Conservation (phyloP, 2,329 filamentous ascomycete species). For the Dothideomycetes sp. region DNA sequence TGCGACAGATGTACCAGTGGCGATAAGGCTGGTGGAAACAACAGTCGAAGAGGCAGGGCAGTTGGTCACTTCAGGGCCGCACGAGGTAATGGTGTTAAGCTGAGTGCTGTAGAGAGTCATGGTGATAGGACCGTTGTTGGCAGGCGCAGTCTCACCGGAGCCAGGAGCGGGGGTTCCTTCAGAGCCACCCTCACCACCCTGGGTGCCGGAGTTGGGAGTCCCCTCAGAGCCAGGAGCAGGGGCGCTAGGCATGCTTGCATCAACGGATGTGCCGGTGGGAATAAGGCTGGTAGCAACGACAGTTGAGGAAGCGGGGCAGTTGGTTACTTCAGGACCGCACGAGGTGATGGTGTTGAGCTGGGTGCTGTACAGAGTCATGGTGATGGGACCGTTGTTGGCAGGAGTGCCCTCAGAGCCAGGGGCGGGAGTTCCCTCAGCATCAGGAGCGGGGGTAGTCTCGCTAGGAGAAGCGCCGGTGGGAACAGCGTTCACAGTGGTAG, state of each 20-base stretch:
- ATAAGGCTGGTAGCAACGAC: conserved; percentile 1
- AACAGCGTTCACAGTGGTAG: background rate
- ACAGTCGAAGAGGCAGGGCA: conserved; percentile 10
- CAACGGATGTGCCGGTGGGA: background rate
- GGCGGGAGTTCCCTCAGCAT: too few species aligned
- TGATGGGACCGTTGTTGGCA: conserved; percentile 3
- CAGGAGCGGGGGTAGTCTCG: conserved; percentile 10
- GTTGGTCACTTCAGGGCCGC: conserved; percentile 13
- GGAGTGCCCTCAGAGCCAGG: background rate
- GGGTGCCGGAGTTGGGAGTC: too few species aligned
- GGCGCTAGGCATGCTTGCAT: conserved; percentile 2
- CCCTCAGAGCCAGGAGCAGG: too few species aligned
- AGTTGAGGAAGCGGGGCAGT: conserved; percentile 11
- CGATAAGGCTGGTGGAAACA: background rate
- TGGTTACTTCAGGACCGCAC: conserved; percentile 13
- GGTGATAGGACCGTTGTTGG: conserved; percentile 5
- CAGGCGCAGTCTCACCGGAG: background rate
- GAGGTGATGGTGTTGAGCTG: conserved; percentile 13
- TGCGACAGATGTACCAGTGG: conserved; percentile 1
- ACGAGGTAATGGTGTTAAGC: conserved; percentile 14
- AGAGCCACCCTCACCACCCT: too few species aligned
- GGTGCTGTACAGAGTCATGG: conserved; percentile 15
- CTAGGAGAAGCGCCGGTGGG: background rate
- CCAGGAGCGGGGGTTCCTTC: background rate
- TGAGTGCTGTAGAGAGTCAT: conserved; percentile 15